Evolutionary conservation across 768 basidiomycete species (phyloP).

Genomic region (Lanmaoa pseudosensibilis): DNA sequence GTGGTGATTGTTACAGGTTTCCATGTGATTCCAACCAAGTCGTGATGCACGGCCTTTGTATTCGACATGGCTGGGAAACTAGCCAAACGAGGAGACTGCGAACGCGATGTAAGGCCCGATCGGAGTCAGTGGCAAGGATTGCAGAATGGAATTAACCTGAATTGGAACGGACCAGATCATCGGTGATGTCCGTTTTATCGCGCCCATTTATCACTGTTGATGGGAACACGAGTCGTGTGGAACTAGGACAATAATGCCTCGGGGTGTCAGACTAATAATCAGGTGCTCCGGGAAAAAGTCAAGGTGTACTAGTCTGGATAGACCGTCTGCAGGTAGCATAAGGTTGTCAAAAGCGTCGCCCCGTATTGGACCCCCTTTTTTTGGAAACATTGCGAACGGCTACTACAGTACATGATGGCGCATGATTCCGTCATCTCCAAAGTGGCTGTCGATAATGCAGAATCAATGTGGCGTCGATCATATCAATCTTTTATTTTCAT

Average conservation of each 20-base stretch:
- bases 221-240: background rate
- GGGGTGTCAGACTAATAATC: background rate
- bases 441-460: background rate
- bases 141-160: background rate
- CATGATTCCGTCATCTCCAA: background rate
- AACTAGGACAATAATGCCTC: background rate
- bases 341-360: background rate
- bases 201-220: background rate
- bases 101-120: too few relatives aligned
- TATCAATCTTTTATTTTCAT: background rate
- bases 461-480: background rate
- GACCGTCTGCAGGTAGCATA: background rate
- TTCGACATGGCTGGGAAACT: background rate
- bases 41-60: background rate
- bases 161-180: background rate
- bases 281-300: background rate
- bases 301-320: background rate
- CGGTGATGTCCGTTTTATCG: background rate
- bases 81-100: background rate
- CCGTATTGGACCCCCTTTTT: background rate
- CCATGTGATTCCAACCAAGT: constrained; percentile 4
- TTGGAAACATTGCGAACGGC: background rate
- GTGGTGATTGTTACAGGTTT: background rate
- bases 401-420: background rate
- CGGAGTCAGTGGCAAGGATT: background rate